Percentiles rank a stretch among this genome's conserved stretches.
Conservation (phyloP, 1,284 basidiomycete species). For the Leccinum fuscescens region DNA sequence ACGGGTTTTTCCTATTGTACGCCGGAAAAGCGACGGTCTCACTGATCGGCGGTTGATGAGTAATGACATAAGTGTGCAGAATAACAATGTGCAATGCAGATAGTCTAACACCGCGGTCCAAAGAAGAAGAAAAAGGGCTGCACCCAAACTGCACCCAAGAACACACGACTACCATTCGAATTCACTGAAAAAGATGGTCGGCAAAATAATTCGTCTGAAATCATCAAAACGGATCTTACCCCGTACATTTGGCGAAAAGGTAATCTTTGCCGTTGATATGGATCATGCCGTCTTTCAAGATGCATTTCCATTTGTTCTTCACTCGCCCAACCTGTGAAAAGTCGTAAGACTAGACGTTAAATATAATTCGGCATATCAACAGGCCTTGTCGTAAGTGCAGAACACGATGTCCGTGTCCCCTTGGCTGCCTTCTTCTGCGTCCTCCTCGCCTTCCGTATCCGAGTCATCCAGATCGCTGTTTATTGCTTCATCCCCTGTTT, state of each 20-base stretch:
- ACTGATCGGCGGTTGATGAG: constrained; percentile 13
- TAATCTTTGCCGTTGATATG: constrained; percentile 97
- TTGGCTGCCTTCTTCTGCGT: constrained; percentile 61
- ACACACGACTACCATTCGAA: constrained; percentile 37
- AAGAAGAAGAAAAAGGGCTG: background rate
- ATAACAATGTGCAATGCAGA: constrained; percentile 21
- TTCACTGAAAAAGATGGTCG: constrained; percentile 26
- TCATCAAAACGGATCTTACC: background rate
- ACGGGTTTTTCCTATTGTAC: constrained; percentile 33
- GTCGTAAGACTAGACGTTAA: background rate
- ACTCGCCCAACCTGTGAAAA: constrained; percentile 82
- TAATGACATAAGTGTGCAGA: constrained; percentile 27
- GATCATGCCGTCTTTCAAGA: constrained; percentile 98
- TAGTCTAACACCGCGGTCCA: constrained; percentile 20
- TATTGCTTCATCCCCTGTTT: constrained; percentile 76
- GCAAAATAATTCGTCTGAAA: background rate
- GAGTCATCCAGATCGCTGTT: constrained; percentile 96
- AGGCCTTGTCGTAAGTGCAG: constrained; percentile 98
- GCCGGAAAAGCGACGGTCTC: constrained; percentile 15
- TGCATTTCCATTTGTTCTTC: constrained; percentile 99
- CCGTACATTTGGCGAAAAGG: constrained; percentile 90
- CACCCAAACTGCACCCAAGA: background rate
- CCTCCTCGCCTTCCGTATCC: constrained; percentile 77
- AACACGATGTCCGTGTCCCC: constrained; percentile 92
- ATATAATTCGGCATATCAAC: background rate